A percentile compares a stretch with the other conserved stretches of the same genome.
Evolutionary conservation across 106 monocot species (phyloP).

Genomic region (Dendrobium nobile): DNA sequence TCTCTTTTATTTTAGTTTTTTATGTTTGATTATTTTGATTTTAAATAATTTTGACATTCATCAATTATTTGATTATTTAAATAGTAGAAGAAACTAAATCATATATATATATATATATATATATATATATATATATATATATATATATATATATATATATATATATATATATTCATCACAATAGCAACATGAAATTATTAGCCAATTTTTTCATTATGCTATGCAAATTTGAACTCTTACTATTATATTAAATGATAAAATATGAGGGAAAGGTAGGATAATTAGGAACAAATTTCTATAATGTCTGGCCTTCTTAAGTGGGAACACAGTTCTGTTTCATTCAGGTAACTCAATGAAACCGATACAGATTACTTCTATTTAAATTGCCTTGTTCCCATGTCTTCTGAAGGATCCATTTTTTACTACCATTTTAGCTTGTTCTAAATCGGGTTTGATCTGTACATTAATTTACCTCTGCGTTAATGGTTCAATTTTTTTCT

Average conservation of each 20-base stretch:
- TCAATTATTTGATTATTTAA: neutral
- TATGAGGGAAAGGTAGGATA: neutral
- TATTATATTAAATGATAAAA: neutral
- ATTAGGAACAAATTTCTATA: neutral
- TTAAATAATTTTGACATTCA: neutral
- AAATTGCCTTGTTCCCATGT: neutral
- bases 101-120: neutral
- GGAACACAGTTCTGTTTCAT: neutral
- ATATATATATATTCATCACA: neutral
- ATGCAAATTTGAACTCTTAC: neutral
- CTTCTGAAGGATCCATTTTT: neutral
- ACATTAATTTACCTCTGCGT: neutral
- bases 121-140: neutral
- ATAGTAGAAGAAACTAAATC: neutral
- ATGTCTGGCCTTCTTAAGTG: neutral
- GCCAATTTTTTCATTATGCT: neutral
- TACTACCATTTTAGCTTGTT: neutral
- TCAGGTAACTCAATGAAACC: neutral
- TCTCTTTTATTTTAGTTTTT: neutral
- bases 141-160: neutral
- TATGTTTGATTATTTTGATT: neutral
- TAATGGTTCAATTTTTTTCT: neutral
- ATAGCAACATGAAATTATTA: neutral
- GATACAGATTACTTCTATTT: neutral
- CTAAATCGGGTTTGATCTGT: neutral